These are phyloP conservation scores for Macrophomina pseudophaseolina DNA, from an alignment of 2,329 filamentous ascomycete genomes.

Conservation along the genomic window DNA sequence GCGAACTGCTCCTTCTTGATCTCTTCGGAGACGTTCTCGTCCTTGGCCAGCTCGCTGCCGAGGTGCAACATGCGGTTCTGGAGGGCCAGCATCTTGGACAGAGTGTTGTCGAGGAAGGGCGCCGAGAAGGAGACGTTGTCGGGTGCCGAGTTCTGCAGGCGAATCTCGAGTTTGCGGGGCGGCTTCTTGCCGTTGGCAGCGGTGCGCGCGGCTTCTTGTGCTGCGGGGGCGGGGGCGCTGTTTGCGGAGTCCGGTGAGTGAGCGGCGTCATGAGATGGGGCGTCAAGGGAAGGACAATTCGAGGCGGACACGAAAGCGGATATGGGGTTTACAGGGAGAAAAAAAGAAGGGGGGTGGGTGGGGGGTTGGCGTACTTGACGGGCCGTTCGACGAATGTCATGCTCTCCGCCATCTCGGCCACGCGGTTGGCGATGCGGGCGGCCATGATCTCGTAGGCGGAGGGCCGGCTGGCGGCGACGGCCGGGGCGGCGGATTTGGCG, in stretches of 20 bases:
- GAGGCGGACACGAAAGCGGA: neutral
- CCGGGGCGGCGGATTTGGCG: conserved; percentile 23
- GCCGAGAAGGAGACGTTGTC: conserved; percentile 56
- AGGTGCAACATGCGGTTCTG: conserved; percentile 58
- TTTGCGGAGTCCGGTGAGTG: neutral
- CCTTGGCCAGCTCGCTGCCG: conserved; percentile 49
- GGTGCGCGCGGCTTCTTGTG: conserved; percentile 25
- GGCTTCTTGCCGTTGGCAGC: conserved; percentile 45
- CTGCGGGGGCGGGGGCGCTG: conserved; percentile 31
- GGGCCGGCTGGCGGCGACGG: conserved; percentile 28
- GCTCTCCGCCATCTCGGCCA: conserved; percentile 60
- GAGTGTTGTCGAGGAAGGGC: conserved; percentile 59
- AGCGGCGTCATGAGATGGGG: too few relatives aligned
- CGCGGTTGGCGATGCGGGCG: conserved; percentile 55
- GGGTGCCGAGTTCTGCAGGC: conserved; percentile 46
- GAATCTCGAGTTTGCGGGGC: conserved; percentile 57
- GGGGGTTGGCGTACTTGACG: neutral
- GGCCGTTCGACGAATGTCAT: conserved; percentile 56
- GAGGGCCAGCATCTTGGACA: conserved; percentile 55
- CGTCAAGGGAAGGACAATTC: neutral
- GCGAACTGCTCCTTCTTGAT: conserved; percentile 57
- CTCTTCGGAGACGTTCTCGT: conserved; percentile 46
- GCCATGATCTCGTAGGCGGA: conserved; percentile 59
- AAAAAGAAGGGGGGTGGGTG: too few relatives aligned
- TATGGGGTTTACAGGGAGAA: too few relatives aligned